Conservation (phyloP, 371 early-diverging fungal genomes). For the Sporodiniella umbellata region DNA sequence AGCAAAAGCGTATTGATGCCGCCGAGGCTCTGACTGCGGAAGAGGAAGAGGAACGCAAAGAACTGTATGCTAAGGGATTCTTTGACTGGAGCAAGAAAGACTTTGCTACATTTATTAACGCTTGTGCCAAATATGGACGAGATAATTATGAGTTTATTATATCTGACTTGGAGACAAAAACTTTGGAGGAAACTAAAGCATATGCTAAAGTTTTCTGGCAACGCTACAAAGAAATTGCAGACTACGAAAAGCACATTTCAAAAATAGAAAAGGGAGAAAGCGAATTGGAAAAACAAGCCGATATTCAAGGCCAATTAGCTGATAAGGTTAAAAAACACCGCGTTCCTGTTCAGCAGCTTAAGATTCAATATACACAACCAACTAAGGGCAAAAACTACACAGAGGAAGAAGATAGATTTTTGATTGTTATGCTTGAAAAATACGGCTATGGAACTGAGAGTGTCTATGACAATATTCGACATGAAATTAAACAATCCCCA, state of each 20-base stretch:
- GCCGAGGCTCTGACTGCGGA: slow-evolving; percentile 90
- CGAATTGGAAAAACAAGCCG: slow-evolving; percentile 72
- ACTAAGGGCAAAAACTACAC: slow-evolving; percentile 89
- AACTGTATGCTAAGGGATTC: slow-evolving; percentile 78
- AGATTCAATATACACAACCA: slow-evolving; percentile 76
- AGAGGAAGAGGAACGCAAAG: slow-evolving; percentile 82
- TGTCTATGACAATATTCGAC: slow-evolving; percentile 86
- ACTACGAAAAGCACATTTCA: slow-evolving; percentile 82
- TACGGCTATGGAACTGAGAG: slow-evolving; percentile 91
- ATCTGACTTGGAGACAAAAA: slow-evolving; percentile 87
- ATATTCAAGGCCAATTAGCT: slow-evolving; percentile 77
- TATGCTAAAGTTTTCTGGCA: slow-evolving; percentile 90
- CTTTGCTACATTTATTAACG: slow-evolving; percentile 85
- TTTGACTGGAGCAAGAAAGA: slow-evolving; percentile 94
- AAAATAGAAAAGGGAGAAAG: slow-evolving; percentile 90
- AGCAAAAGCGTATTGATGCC: slow-evolving; percentile 81
- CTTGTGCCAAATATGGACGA: slow-evolving; percentile 89
- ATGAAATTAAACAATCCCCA: slow-evolving; percentile 79
- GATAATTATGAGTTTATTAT: slow-evolving; percentile 73
- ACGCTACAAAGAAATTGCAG: slow-evolving; percentile 78
- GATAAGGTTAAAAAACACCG: slow-evolving; percentile 70
- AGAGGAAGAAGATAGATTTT: slow-evolving; percentile 96
- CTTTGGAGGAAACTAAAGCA: slow-evolving; percentile 75
- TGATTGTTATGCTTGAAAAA: slow-evolving; percentile 85
- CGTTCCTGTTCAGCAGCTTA: slow-evolving; percentile 82